phyloP scores from a whole-genome alignment of 73 alveolate genomes.

The Paramecium sonneborni region DNA sequence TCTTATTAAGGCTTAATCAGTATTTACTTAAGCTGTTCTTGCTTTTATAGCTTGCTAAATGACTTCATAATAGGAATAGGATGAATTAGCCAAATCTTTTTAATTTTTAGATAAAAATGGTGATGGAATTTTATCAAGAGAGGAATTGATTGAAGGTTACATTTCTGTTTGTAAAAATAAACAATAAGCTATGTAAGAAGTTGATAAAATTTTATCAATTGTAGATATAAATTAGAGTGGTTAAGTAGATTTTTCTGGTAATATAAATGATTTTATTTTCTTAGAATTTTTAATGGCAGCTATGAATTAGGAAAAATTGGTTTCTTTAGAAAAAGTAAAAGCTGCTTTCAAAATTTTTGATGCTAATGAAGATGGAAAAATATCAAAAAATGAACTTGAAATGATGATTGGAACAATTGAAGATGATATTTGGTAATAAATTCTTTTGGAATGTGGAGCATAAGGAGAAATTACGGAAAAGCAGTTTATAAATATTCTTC shows the following conservation, averaged over 20 bases:
- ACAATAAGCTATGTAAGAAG: neutral
- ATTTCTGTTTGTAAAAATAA: neutral
- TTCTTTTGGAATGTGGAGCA: constrained; percentile 50
- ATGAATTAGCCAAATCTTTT: constrained; percentile 68
- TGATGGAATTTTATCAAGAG: constrained; percentile 83
- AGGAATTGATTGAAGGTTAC: constrained; percentile 84
- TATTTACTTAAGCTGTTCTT: constrained; percentile 65
- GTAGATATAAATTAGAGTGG: constrained; percentile 54
- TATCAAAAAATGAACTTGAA: constrained; percentile 39
- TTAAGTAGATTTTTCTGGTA: constrained; percentile 54
- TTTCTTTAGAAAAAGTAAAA: neutral
- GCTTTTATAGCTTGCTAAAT: constrained; percentile 63
- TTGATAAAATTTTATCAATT: constrained; percentile 1
- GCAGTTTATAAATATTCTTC: constrained; percentile 28
- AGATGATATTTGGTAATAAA: constrained; percentile 57
- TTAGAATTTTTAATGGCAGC: constrained; percentile 60
- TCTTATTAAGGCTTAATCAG: constrained; percentile 50
- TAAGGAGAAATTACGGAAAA: constrained; percentile 52
- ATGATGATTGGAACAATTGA: constrained; percentile 35
- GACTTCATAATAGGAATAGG: constrained; percentile 68
- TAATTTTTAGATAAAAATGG: constrained; percentile 77
- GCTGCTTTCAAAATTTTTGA: constrained; percentile 62
- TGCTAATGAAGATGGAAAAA: constrained; percentile 53
- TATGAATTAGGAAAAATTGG: constrained; percentile 54
- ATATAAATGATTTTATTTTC: neutral